Base-by-base conservation (phyloP, 495 filamentous ascomycete species). In the Sporormia fimetaria region DNA sequence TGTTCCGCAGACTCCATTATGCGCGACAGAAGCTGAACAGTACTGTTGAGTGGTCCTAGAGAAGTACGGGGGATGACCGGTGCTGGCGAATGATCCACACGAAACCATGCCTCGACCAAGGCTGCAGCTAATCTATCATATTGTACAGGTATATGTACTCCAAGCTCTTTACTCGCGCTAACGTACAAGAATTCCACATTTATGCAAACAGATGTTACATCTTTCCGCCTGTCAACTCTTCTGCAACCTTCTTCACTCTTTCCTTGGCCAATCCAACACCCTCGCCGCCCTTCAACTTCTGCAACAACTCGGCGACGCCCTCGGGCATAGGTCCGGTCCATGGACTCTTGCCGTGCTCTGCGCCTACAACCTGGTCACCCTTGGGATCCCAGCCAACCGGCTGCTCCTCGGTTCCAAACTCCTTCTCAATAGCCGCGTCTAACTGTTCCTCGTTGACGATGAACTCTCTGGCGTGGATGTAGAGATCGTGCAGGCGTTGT, bases 181-280 rank as follows among this genome's bases (percentile, higher is more conserved):
- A n/a, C n/a, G n/a, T n/a, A n/a, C n/a, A n/a, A n/a, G n/a, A n/a
- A n/a, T n/a, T n/a, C n/a, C n/a, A n/a, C n/a, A n/a, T n/a, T n/a
- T n/a, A n/a, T n/a, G n/a, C n/a, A n/a, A n/a, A n/a, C n/a, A n/a
- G n/a, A n/a, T n/a, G n/a, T 64, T 58, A 72, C 58, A 80, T 64
- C 66, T 78, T 81, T 41, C 78, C 79, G 26, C 79, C 79, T 14
- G 75, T 82, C 46, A 83, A 61, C 56, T 74, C 65, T 61, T 83
- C 79, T 14, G 67, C 74, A 52, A 83, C 68, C 58, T 67, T 70
- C 64, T 67, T 72, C 49, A 81, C 63, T 59, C 79, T 70, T 48
- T 71, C 61, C 49, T 70, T 66, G 16, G 59, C 63, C 9, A 73
- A n/a, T 54, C 59, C 52, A 10, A 60, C 59, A 21, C 44, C 58